A percentile compares a stretch with the other conserved stretches of the same genome.
Evolutionary conservation across 257 asterid species (phyloP).

Genomic region (Solanum peruvianum): DNA sequence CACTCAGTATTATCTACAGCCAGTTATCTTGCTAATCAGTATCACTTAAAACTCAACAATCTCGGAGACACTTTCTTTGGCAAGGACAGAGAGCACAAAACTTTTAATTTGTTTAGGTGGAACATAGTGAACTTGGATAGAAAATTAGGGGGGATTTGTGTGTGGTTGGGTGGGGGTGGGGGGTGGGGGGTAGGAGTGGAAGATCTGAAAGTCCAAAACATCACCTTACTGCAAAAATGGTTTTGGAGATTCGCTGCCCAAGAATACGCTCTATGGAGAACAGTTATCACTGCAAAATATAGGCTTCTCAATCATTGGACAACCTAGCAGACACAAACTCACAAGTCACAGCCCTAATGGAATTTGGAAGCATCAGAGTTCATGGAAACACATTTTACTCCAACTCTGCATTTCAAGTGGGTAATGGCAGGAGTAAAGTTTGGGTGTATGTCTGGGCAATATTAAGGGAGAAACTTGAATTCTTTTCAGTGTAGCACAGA

Average conservation of each 20-base stretch:
- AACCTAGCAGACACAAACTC: not conserved
- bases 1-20: not conserved
- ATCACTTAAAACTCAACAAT: not conserved
- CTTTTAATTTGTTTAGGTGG: not conserved
- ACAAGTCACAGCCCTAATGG: not conserved
- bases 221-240: not conserved
- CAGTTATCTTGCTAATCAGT: not conserved
- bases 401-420: not conserved
- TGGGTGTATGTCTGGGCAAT: not conserved
- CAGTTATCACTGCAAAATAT: not conserved
- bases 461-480: not conserved
- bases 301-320: not conserved
- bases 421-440: not conserved
- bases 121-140: not conserved
- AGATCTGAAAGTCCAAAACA: not conserved
- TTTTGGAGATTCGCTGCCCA: not conserved
- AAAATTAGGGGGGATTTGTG: not conserved
- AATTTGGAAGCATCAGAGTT: not conserved
- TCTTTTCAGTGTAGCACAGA: not conserved
- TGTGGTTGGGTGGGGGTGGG: too few species aligned
- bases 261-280: not conserved
- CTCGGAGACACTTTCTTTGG: not conserved
- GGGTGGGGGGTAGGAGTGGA: not conserved
- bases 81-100: not conserved
- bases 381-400: not conserved